phyloP scores from a whole-genome alignment of 805 yeast species.

The Candida adriatica region DNA sequence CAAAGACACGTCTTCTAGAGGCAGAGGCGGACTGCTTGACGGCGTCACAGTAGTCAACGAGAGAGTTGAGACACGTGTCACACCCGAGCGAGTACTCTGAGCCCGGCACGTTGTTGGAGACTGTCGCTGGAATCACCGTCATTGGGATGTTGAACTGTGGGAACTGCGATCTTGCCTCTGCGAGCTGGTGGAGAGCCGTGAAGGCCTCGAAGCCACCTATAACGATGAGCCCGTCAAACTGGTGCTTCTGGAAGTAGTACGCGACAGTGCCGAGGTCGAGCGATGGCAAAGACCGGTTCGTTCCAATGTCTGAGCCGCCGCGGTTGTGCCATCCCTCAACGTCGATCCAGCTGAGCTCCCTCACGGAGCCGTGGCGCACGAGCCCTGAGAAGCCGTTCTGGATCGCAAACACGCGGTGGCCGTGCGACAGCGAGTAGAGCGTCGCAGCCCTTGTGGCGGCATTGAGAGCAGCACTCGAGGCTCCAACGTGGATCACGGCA shows the following conservation, averaged over 20 bases:
- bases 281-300: constrained; percentile 80
- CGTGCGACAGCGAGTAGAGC: constrained; percentile 64
- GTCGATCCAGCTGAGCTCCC: constrained; percentile 71
- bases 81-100: constrained; percentile 93
- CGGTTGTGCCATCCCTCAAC: constrained; percentile 81
- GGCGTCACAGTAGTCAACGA: constrained; percentile 90
- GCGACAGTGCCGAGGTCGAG: constrained; percentile 84
- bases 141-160: constrained; percentile 94
- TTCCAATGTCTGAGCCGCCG: constrained; percentile 97
- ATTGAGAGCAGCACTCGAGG: constrained; percentile 96
- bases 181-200: constrained; percentile 73
- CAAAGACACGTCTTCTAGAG: constrained; percentile 91
- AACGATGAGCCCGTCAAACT: constrained; percentile 81
- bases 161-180: constrained; percentile 66
- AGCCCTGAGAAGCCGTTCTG: constrained; percentile 92
- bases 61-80: constrained; percentile 90
- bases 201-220: constrained; percentile 98
- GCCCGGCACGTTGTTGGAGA: constrained; percentile 98
- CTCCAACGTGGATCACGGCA: constrained; percentile 90
- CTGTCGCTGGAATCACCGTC: constrained; percentile 90
- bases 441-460: constrained; percentile 72
- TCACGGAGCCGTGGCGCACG: constrained; percentile 83
- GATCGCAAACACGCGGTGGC: constrained; percentile 86
- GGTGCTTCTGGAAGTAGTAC: constrained; percentile 82
- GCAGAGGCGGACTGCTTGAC: constrained; percentile 94